These are phyloP conservation scores for Chamaenerion angustifolium DNA, from an alignment of 345 rosid species.

Conservation along the genomic window DNA sequence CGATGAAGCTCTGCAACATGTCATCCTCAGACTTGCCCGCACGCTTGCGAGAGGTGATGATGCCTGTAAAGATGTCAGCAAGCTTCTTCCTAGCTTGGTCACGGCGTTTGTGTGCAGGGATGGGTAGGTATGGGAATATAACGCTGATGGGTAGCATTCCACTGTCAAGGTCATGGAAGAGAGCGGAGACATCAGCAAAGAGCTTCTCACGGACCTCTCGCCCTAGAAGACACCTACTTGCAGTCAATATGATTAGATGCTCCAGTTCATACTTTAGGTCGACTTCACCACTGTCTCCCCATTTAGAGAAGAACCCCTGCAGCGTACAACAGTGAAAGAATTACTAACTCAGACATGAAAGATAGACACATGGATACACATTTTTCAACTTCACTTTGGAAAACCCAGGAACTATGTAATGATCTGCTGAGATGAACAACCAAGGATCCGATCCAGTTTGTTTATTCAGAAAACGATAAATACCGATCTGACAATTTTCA, in stretches of 20 bases:
- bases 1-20: conserved; percentile 94
- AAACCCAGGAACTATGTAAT: too few relatives aligned
- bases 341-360: too few relatives aligned
- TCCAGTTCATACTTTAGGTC: conserved; percentile 82
- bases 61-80: conserved; percentile 52
- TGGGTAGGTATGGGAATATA: conserved; percentile 78
- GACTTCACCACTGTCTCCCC: conserved; percentile 94
- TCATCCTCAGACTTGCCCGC: conserved; percentile 68
- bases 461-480: too few relatives aligned
- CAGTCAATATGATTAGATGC: conserved; percentile 94
- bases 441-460: too few relatives aligned
- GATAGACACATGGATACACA: too few relatives aligned
- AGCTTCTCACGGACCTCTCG: conserved; percentile 91
- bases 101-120: conserved; percentile 93
- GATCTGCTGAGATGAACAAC: too few relatives aligned
- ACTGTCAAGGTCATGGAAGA: conserved; percentile 91
- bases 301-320: conserved; percentile 82
- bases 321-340: conserved; percentile 8
- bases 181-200: conserved; percentile 80
- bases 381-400: too few relatives aligned
- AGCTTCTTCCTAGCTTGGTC: conserved; percentile 80
- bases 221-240: conserved; percentile 92
- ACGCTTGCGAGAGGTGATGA: conserved; percentile 67
- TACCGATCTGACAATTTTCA: too few relatives aligned
- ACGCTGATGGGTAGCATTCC: conserved; percentile 98